phyloP scores from a whole-genome alignment of 1,139 yeast species.

The Saccharomyces hybrid region DNA sequence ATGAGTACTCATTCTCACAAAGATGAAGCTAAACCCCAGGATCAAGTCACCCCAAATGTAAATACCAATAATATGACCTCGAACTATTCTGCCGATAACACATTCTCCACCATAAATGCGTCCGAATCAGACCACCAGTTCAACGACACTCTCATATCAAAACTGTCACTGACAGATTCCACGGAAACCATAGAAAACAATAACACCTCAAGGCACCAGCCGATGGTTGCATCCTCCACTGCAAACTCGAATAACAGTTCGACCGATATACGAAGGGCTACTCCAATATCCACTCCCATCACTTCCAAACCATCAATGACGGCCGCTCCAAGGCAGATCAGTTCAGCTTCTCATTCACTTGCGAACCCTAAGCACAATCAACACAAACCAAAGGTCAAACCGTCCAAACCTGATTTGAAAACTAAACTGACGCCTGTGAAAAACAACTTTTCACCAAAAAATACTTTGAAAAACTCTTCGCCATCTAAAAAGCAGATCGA shows the following conservation, averaged over 20 bases:
- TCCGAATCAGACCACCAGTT: slow-evolving; percentile 2
- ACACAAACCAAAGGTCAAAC: not conserved
- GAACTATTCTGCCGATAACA: slow-evolving; percentile 3
- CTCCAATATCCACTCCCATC: slow-evolving; percentile 42
- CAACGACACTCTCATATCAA: not conserved
- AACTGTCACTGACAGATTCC: not conserved
- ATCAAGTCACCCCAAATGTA: slow-evolving; percentile 1
- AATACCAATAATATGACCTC: slow-evolving; percentile 6
- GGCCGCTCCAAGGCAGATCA: slow-evolving; percentile 40
- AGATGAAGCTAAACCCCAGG: slow-evolving; percentile 1
- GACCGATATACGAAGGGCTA: slow-evolving; percentile 17
- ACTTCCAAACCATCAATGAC: slow-evolving; percentile 52
- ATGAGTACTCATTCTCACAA: slow-evolving; percentile 11
- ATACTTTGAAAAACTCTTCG: slow-evolving; percentile 3
- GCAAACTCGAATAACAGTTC: not conserved
- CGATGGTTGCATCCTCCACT: not conserved
- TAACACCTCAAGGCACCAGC: not conserved
- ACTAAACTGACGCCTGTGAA: not conserved
- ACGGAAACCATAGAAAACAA: not conserved
- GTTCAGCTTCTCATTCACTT: not conserved
- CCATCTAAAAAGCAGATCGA: slow-evolving; percentile 8
- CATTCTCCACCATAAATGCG: slow-evolving; percentile 3
- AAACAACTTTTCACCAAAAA: not conserved
- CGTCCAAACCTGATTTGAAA: not conserved
- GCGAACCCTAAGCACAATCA: not conserved